phyloP scores from a whole-genome alignment of 805 yeast genomes.

The Monosporozyma solicola region DNA sequence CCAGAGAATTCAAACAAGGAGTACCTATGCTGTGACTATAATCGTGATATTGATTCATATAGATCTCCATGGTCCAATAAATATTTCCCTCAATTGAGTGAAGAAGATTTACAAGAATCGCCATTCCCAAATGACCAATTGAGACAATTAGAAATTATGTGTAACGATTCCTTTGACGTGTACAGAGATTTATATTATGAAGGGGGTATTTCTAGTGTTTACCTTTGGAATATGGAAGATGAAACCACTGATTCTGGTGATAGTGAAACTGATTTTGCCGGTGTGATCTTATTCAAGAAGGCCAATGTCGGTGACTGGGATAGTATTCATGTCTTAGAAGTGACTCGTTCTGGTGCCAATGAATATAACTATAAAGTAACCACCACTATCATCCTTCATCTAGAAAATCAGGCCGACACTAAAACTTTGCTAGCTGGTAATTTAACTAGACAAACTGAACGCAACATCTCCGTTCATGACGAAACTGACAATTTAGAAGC shows the following conservation, averaged over 20 bases:
- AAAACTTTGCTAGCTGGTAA: conserved; percentile 60
- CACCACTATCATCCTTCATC: conserved; percentile 76
- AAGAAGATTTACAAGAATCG: conserved; percentile 54
- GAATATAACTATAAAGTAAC: conserved; percentile 60
- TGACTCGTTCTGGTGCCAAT: conserved; percentile 31
- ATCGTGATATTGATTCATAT: conserved; percentile 87
- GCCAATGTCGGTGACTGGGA: conserved; percentile 64
- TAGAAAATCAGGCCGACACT: conserved; percentile 30
- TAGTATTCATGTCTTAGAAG: conserved; percentile 87
- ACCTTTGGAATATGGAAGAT: conserved; percentile 82
- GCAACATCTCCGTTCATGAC: conserved; percentile 30
- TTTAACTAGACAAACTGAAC: conserved; percentile 74
- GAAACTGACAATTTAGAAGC: conserved; percentile 18
- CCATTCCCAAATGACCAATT: conserved; percentile 63
- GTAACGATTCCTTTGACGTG: conserved; percentile 86
- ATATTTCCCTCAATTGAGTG: conserved; percentile 35
- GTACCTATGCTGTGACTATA: conserved; percentile 84
- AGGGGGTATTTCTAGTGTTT: conserved; percentile 85
- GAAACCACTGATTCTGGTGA: conserved; percentile 13
- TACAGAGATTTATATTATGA: conserved; percentile 92
- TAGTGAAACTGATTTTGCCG: conserved; percentile 51
- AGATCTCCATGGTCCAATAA: conserved; percentile 86
- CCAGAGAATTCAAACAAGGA: conserved; percentile 40
- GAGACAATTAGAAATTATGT: conserved; percentile 66
- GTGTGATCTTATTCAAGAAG: conserved; percentile 81